These are phyloP conservation scores for Thelonectria blattea DNA, from an alignment of 2,329 filamentous ascomycete species.

Conservation along the genomic window DNA sequence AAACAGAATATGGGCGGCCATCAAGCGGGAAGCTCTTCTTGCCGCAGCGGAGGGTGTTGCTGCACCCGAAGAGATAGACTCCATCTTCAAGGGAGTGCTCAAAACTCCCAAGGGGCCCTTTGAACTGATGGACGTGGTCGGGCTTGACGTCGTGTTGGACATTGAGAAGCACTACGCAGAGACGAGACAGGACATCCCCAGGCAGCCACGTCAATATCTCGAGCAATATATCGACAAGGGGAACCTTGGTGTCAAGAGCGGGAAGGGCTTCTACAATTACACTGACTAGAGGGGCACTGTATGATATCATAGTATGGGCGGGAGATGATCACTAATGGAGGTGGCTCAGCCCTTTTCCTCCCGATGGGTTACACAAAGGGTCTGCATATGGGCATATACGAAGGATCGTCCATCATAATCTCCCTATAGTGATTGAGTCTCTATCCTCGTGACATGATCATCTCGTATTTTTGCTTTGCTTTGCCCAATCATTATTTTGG, in stretches of 20 bases:
- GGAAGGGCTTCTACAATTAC: constrained; percentile 39
- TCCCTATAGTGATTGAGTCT: not conserved
- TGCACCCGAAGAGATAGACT: constrained; percentile 41
- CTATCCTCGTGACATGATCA: not conserved
- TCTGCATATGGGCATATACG: not conserved
- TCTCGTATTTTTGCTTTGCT: not conserved
- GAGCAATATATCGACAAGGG: constrained; percentile 32
- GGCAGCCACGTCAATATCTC: constrained; percentile 36
- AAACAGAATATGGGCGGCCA: constrained; percentile 42
- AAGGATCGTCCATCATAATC: not conserved
- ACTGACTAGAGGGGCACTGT: not conserved
- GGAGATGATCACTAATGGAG: not conserved
- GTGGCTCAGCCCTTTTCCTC: not conserved
- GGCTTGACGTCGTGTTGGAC: constrained; percentile 40
- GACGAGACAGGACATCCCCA: constrained; percentile 32
- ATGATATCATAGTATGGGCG: not conserved
- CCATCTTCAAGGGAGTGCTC: constrained; percentile 39
- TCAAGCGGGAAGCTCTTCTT: constrained; percentile 41
- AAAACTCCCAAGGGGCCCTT: constrained; percentile 42
- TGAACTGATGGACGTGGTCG: constrained; percentile 42
- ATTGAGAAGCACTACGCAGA: constrained; percentile 43
- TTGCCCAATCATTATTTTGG: not conserved
- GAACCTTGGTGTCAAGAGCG: constrained; percentile 39
- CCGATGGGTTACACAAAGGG: not conserved
- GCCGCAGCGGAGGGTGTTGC: constrained; percentile 40